Evolutionary conservation across 1,139 yeast species (phyloP), one percentile per base, ranked within the genome.

Genomic region (Cylindricascospora bacillispora): DNA sequence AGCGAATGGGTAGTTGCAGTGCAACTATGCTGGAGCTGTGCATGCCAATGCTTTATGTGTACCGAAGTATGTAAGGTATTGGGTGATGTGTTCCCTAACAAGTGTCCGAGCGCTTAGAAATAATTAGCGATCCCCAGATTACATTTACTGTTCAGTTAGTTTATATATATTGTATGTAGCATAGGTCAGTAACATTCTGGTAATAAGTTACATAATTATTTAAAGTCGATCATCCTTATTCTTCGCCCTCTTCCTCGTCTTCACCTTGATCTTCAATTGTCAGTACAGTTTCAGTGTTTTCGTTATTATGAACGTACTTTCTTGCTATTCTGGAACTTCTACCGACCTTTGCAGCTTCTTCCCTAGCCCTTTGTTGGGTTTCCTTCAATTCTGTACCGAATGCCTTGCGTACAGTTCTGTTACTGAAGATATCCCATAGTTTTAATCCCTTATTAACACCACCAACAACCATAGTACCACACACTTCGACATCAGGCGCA

Each of bases 361-460:
- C 65, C 45, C 68, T 66, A 18, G 93, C 86, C 30, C 51, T 49
- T 11, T 40, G 43, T 57, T 78, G 79, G 36, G 78, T 58, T 12
- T 55, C 53, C 35, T 56, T 60, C 47, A 79, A 62, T 38, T 75
- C 77, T 9, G 60, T 63, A 30, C 67, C 70, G 57, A 86, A 78
- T 4, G 78, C 62, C 30, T 64, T 64, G 47, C 95, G 71, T 13
- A 86, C 86, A 9, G 93, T 67, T 37, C 70, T 63, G 58, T 89
- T 89, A 34, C 83, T 70, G 55, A 86, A 77, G 5, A 79, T 69
- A 56, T 89, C 97, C 95, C 97, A 92, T 60, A 89, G 70, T 57
- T 85, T 86, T 54, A 89, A 65, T 10, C 78, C 73, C 20, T 85
- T 85, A 33, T 69, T 68, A 27, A 81, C 83, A 50, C 99, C 99